These are phyloP conservation scores for Colletotrichum sublineola DNA, from an alignment of 2,329 filamentous ascomycete species.

Conservation along the genomic window DNA sequence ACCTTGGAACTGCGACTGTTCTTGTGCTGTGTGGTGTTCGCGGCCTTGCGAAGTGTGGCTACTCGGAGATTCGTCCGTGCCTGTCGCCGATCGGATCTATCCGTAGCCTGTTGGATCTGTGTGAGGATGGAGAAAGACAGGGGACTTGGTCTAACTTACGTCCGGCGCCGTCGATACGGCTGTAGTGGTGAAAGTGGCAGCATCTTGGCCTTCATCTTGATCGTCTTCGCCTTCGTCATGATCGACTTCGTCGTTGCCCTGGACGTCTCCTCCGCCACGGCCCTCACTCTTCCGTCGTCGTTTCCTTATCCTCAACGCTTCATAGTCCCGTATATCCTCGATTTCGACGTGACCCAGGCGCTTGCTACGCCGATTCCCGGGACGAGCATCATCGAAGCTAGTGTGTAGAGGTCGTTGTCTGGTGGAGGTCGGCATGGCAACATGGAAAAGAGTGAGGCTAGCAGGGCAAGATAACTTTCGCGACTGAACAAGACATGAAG, in stretches of 20 bases:
- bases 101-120: not conserved
- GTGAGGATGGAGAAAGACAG: not conserved
- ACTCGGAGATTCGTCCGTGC: not conserved
- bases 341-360: slow-evolving; percentile 13
- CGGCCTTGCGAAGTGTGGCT: slow-evolving; percentile 3
- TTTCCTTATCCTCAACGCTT: slow-evolving; percentile 1
- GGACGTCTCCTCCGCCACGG: not conserved
- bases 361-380: slow-evolving; percentile 22
- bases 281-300: not conserved
- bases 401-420: not conserved
- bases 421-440: slow-evolving; percentile 5
- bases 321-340: slow-evolving; percentile 1
- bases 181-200: too few species aligned
- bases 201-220: not conserved
- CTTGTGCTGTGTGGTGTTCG: not conserved
- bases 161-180: not conserved
- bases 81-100: not conserved
- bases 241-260: not conserved
- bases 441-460: not conserved
- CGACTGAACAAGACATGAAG: not conserved
- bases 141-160: not conserved
- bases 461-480: not conserved
- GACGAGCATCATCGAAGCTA: not conserved
- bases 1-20: not conserved
- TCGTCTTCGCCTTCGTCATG: not conserved